Evolutionary conservation across 2,329 filamentous ascomycete genomes (phyloP).

Genomic region (Zopfia rhizophila): DNA sequence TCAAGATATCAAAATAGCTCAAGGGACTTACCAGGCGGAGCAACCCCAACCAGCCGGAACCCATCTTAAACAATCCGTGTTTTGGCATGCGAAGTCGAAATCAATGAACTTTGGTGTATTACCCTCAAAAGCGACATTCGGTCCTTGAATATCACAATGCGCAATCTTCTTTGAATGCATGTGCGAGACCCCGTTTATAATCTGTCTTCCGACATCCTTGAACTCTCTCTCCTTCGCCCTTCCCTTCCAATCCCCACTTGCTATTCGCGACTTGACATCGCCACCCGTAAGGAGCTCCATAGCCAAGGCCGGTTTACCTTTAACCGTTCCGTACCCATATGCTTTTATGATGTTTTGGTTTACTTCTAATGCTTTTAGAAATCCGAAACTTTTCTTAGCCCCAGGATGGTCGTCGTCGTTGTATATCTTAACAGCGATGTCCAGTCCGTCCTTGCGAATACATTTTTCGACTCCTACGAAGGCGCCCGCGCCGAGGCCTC

Average conservation of each 20-base stretch:
- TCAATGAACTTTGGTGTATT: constrained; percentile 6
- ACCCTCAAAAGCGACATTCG: too few species aligned
- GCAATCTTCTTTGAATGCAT: constrained; percentile 9
- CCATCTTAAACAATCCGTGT: too few species aligned
- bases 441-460: constrained; percentile 3
- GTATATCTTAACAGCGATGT: constrained; percentile 9
- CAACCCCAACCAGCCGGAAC: too few species aligned
- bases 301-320: constrained; percentile 1
- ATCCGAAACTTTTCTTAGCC: constrained; percentile 1
- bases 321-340: neutral
- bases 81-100: constrained; percentile 1
- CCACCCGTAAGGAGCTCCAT: constrained; percentile 5
- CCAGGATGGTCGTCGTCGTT: neutral
- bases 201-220: constrained; percentile 1
- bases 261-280: neutral
- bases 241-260: constrained; percentile 1
- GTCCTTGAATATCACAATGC: too few species aligned
- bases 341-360: constrained; percentile 4
- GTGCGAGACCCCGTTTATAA: neutral
- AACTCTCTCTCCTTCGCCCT: constrained; percentile 6
- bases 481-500: neutral
- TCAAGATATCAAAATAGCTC: neutral
- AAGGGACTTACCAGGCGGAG: constrained; percentile 8
- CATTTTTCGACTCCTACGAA: constrained; percentile 1
- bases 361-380: constrained; percentile 1